These are phyloP conservation scores for Leishmania mexicana DNA, from an alignment of 208 protist species.

Conservation along the genomic window DNA sequence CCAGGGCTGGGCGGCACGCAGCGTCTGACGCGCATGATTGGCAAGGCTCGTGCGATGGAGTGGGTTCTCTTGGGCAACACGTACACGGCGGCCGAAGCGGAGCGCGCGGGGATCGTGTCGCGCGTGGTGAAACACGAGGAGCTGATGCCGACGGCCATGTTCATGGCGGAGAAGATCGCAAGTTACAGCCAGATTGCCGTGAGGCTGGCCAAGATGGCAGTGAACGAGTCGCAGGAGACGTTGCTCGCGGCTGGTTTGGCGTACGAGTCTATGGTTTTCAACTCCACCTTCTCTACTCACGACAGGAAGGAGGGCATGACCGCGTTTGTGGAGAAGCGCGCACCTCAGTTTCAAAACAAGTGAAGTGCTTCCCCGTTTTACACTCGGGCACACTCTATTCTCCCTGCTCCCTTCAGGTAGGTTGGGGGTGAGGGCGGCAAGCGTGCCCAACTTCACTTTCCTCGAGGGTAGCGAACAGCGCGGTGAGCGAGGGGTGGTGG, in stretches of 20 bases:
- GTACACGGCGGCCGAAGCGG: constrained; percentile 78
- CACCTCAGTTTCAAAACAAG: constrained; percentile 81
- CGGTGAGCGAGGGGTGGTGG: neutral
- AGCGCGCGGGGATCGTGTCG: constrained; percentile 86
- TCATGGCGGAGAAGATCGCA: constrained; percentile 77
- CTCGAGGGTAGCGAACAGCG: neutral
- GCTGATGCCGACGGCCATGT: constrained; percentile 55
- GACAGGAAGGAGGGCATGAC: constrained; percentile 93
- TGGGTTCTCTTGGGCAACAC: constrained; percentile 90
- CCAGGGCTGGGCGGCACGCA: constrained; percentile 94
- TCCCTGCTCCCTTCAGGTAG: neutral
- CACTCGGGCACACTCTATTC: neutral
- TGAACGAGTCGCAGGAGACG: constrained; percentile 88
- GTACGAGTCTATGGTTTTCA: constrained; percentile 88
- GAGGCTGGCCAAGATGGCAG: constrained; percentile 84
- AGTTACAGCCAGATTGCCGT: constrained; percentile 84
- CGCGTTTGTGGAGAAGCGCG: constrained; percentile 93
- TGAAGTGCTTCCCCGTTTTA: constrained; percentile 20
- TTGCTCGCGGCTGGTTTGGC: constrained; percentile 74
- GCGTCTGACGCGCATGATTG: constrained; percentile 89
- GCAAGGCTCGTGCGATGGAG: constrained; percentile 93
- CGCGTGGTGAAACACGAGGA: constrained; percentile 82
- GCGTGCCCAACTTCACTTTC: neutral
- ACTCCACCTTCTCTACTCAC: constrained; percentile 89
- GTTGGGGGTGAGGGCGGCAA: neutral